Percentiles rank a stretch among this genome's conserved stretches.
Conservation (phyloP, 768 basidiomycete species). For the Suillus placidus region DNA sequence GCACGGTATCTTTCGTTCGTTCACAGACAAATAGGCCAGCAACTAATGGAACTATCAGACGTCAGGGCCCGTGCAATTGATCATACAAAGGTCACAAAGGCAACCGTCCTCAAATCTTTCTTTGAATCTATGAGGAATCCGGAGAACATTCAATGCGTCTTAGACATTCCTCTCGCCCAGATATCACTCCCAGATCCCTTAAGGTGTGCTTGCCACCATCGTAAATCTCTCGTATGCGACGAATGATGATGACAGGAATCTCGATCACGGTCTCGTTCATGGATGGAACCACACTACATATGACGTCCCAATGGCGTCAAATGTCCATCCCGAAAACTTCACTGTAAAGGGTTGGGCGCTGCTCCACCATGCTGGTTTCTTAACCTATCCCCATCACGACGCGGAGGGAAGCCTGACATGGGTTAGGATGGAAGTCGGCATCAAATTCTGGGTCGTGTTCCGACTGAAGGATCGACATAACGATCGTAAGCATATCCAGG, state of each 20-base stretch:
- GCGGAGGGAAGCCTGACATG: background rate
- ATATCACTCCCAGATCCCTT: background rate
- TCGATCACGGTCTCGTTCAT: background rate
- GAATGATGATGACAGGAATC: background rate
- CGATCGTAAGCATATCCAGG: background rate
- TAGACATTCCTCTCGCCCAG: background rate
- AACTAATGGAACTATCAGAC: too few species aligned
- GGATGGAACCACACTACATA: background rate
- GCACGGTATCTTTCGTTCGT: background rate
- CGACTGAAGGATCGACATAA: background rate
- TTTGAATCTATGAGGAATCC: background rate
- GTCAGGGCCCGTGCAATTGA: background rate
- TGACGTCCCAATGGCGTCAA: background rate
- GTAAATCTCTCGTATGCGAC: too few species aligned
- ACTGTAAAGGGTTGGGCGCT: slow-evolving; percentile 9
- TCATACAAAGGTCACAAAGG: background rate
- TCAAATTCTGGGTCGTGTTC: background rate
- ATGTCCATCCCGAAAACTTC: background rate
- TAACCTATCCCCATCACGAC: slow-evolving; percentile 16
- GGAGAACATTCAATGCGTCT: background rate
- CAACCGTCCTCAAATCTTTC: background rate
- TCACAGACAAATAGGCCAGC: too few species aligned
- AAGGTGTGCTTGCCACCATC: background rate
- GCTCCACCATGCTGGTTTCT: slow-evolving; percentile 12
- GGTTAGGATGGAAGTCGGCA: background rate